Base-by-base conservation (phyloP, 2,329 filamentous ascomycete species). In the Raffaelea albimanens region DNA sequence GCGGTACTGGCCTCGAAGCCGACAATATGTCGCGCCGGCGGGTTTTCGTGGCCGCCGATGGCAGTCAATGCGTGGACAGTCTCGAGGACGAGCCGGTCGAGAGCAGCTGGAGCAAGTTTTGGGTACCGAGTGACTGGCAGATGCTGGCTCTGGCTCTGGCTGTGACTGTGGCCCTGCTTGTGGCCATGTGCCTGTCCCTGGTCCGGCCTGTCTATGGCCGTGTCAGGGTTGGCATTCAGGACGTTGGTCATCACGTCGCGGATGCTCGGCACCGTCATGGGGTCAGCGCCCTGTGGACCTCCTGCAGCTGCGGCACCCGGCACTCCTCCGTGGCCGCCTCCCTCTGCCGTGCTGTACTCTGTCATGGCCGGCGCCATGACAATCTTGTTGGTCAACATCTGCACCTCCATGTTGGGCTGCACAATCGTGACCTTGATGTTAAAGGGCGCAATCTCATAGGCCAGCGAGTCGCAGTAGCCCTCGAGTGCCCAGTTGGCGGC, bases 341-440 rank as follows among this genome's bases (percentile, higher is more conserved):
- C 20, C 31, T 8, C 16, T 8, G 31, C 31, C 31, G 9, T 10
- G 21, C n/a, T 13, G n/a, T 21, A 70, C 51, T 79, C 63, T 18
- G 71, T 73, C 60, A 95, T 77, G 33, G 83, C 82, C 5, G 91
- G 90, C 3, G 87, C 85, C 55, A 91, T 87, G 43, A 82, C 85
- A 57, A 97, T 85, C 48, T 84, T 82, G 66, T 95, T 95, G 23
- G 87, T 93, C 49, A 97, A 73, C 29, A 88, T 82, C 54, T 85
- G 82, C 52, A 95, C 87, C 68, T 97, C 91, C 67, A 95, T 88
- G 65, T 89, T 94, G 22, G 90, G 89, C 70, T 98, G 91, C 40
- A 98, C 84, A 55, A 97, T 90, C 38, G 89, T 96, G 64, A 97
- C 80, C 65, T 91, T 95, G 68, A 97, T 82, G 67, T 96, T 96